Evolutionary conservation across 805 yeast genomes (phyloP).

Genomic region (Saccharomyces kudriavzevii): DNA sequence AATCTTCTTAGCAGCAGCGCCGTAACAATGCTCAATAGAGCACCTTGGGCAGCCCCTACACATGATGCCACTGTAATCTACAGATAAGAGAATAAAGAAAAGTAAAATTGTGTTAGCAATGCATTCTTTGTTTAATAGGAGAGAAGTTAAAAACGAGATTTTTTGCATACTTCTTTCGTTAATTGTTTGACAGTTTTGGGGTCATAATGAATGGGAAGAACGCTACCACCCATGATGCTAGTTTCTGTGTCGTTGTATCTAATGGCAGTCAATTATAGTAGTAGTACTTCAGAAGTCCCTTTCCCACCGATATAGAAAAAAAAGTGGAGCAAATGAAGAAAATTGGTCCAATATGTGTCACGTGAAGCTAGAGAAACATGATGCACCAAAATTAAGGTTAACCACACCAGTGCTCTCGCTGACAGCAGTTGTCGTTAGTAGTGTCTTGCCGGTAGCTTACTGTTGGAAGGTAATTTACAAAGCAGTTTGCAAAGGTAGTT

Average conservation of each 20-base stretch:
- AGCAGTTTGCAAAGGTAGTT: not conserved
- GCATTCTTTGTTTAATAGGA: not conserved
- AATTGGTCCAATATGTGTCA: not conserved
- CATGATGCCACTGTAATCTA: conserved; percentile 33
- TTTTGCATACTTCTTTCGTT: conserved; percentile 27
- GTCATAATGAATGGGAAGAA: conserved; percentile 32
- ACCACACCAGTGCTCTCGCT: not conserved
- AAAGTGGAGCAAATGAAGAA: not conserved
- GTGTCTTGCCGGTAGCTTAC: not conserved
- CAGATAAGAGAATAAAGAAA: not conserved
- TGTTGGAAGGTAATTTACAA: not conserved
- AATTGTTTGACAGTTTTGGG: conserved; percentile 31
- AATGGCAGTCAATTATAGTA: not conserved
- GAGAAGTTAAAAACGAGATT: not conserved
- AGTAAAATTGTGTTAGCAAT: conserved; percentile 5
- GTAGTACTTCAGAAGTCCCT: not conserved
- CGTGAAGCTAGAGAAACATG: not conserved
- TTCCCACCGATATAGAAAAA: not conserved
- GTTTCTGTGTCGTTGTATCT: not conserved
- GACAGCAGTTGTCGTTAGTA: not conserved
- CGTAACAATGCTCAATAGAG: conserved; percentile 30
- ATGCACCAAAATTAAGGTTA: not conserved
- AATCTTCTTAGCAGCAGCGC: conserved; percentile 30
- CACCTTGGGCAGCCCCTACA: conserved; percentile 38
- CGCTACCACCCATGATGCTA: not conserved